phyloP scores from a whole-genome alignment of 352 stramenopile species.

The Phytophthora sp. region DNA sequence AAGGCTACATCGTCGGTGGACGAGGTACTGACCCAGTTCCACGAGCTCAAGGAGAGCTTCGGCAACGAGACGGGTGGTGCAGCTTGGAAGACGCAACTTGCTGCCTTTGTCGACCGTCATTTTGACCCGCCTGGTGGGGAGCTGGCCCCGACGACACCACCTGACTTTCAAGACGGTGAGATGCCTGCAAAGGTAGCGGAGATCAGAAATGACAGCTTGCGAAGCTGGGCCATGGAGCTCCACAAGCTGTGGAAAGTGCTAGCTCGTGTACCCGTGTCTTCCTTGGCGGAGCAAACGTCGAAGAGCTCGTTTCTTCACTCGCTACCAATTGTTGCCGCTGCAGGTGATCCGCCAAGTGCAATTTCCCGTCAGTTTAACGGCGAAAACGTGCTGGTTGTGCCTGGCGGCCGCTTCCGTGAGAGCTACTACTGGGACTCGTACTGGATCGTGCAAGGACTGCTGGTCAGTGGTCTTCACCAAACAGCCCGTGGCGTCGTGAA shows the following conservation, averaged over 20 bases:
- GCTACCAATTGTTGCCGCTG: slow-evolving; percentile 26
- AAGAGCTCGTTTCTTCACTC: slow-evolving; percentile 41
- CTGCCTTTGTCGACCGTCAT: slow-evolving; percentile 59
- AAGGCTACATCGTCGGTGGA: slow-evolving; percentile 45
- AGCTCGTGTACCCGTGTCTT: slow-evolving; percentile 36
- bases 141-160: slow-evolving; percentile 38
- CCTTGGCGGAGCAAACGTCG: slow-evolving; percentile 1
- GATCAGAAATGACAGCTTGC: slow-evolving; percentile 51
- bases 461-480: slow-evolving; percentile 75
- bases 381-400: slow-evolving; percentile 77
- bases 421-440: slow-evolving; percentile 95
- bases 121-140: slow-evolving; percentile 71
- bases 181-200: slow-evolving; percentile 48
- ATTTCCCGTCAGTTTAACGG: slow-evolving; percentile 25
- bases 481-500: slow-evolving; percentile 83
- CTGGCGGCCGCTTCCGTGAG: slow-evolving; percentile 91
- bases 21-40: slow-evolving; percentile 37
- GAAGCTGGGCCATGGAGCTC: slow-evolving; percentile 69
- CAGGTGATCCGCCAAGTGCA: slow-evolving; percentile 2
- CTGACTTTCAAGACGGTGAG: slow-evolving; percentile 45
- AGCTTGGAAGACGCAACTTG: slow-evolving; percentile 39
- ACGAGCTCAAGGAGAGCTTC: slow-evolving; percentile 17
- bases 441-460: slow-evolving; percentile 90
- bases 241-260: slow-evolving; percentile 82
- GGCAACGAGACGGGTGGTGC: not conserved